Base-by-base conservation (phyloP, 2,329 filamentous ascomycete species). In the Juglanconis oblonga region DNA sequence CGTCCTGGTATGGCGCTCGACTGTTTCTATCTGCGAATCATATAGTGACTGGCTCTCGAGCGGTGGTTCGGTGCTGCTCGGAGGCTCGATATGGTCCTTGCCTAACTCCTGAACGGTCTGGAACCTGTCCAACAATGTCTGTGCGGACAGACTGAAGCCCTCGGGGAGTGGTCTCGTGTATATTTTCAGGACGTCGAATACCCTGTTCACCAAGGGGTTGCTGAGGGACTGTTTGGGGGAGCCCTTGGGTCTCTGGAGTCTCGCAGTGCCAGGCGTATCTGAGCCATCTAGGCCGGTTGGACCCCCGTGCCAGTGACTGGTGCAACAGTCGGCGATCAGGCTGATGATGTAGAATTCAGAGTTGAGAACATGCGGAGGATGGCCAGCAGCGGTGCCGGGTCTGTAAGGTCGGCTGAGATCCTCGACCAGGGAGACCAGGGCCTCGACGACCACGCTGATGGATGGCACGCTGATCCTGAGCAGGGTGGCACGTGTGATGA, bases 331-430 rank as follows among this genome's bases (percentile, higher is more conserved):
- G 68, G 86, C 84, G 40, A 86, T 78, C 47, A 89, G 75, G 52
- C 82, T 79, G 53, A 89, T 72, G n/a, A 88, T 75, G 66, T 87
- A 89, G 52, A 86, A 75, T 70, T 89, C 86, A 17, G 87, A 88
- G 51, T 84, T 78, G 36, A 88, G 74, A 55, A 89, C 78, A 67
- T 87, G 83, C 42, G 78, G 74, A 2, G 86, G 85, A 66, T 87
- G 85, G 29, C 76, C 73, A 50, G 78, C 72, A 57, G 83, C 74
- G 52, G 47, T 32, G n/a, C 54, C 51, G 38, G 55, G 40, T 62
- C 79, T 79, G 68, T 84, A 85, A 3, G 83, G 81, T 53, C 80
- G 80, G 33, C 77, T 74, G 44, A 88, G 76, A 42, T 86, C 83
- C 69, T 87, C 84, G 50, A 88, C 77, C 5, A 87, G 73, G 44